Conservation (phyloP, 495 filamentous ascomycete species). For the Daldinia caldariorum region DNA sequence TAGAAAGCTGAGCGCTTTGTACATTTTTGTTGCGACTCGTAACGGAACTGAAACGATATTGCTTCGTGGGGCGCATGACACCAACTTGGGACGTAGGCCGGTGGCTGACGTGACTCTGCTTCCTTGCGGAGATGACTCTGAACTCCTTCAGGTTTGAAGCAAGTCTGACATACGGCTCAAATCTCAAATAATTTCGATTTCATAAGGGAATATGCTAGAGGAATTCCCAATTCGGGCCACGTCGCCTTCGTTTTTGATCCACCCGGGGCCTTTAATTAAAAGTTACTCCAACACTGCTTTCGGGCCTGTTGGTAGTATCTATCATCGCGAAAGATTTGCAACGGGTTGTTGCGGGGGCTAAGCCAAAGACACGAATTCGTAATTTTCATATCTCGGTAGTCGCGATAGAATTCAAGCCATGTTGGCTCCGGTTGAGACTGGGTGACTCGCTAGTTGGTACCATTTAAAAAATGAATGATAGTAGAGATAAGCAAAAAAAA, state of each 20-base stretch:
- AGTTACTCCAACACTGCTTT: slow-evolving; percentile 15
- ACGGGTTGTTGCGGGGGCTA: slow-evolving; percentile 17
- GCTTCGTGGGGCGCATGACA: neutral
- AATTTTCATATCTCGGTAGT: slow-evolving; percentile 12
- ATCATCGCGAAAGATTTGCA: neutral
- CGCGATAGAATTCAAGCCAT: neutral
- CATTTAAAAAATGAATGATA: slow-evolving; percentile 5
- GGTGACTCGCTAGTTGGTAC: slow-evolving; percentile 19
- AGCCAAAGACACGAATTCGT: slow-evolving; percentile 13
- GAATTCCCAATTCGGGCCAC: slow-evolving; percentile 8
- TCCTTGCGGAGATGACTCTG: neutral
- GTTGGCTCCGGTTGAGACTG: slow-evolving; percentile 11
- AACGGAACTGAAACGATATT: neutral
- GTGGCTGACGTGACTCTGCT: slow-evolving; percentile 1
- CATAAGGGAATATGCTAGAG: neutral
- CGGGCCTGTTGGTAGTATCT: slow-evolving; percentile 1
- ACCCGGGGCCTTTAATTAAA: slow-evolving; percentile 15
- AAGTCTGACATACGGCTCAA: neutral
- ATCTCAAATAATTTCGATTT: neutral
- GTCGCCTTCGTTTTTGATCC: slow-evolving; percentile 16
- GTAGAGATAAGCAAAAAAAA: slow-evolving; percentile 13
- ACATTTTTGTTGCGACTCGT: neutral
- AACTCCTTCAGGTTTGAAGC: neutral
- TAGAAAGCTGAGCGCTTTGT: neutral
- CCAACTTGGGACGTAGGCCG: neutral